Conservation (phyloP, 1,284 basidiomycete species). For the Ganoderma multipileum region DNA sequence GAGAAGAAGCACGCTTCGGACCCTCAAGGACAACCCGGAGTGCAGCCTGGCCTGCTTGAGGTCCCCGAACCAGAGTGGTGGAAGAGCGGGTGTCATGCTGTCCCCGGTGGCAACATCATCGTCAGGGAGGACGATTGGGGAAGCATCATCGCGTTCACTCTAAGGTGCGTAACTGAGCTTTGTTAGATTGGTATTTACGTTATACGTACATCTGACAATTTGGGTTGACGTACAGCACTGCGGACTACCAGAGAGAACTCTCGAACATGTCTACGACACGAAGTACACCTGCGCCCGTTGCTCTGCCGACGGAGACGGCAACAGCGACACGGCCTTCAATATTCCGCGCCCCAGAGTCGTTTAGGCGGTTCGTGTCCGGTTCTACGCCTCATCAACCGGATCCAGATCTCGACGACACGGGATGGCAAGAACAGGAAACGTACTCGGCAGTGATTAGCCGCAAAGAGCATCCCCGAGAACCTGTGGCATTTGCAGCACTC, state of each 20-base stretch:
- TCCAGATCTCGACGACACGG: slow-evolving; percentile 62
- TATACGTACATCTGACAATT: not conserved
- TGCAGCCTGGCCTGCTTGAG: slow-evolving; percentile 42
- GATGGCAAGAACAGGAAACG: slow-evolving; percentile 67
- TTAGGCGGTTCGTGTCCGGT: slow-evolving; percentile 53
- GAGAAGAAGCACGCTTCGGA: slow-evolving; percentile 59
- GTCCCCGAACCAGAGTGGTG: slow-evolving; percentile 67
- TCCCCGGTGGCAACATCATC: slow-evolving; percentile 72
- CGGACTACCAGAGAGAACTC: slow-evolving; percentile 68
- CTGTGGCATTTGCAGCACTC: slow-evolving; percentile 60
- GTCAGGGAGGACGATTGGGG: slow-evolving; percentile 77
- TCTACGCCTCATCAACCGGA: slow-evolving; percentile 49
- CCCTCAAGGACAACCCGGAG: not conserved
- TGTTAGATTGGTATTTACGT: not conserved
- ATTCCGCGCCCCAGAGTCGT: slow-evolving; percentile 51
- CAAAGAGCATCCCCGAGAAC: slow-evolving; percentile 68
- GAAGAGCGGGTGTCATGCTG: slow-evolving; percentile 62
- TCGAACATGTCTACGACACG: slow-evolving; percentile 46
- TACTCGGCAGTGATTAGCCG: slow-evolving; percentile 65
- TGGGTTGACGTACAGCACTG: slow-evolving; percentile 49
- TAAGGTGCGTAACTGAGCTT: slow-evolving; percentile 51
- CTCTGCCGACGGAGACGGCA: slow-evolving; percentile 37
- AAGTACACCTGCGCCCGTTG: slow-evolving; percentile 31
- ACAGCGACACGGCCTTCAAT: slow-evolving; percentile 45
- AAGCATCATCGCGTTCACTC: slow-evolving; percentile 76